Evolutionary conservation across 805 yeast species (phyloP).

Genomic region (Gaillardinia entomophila): DNA sequence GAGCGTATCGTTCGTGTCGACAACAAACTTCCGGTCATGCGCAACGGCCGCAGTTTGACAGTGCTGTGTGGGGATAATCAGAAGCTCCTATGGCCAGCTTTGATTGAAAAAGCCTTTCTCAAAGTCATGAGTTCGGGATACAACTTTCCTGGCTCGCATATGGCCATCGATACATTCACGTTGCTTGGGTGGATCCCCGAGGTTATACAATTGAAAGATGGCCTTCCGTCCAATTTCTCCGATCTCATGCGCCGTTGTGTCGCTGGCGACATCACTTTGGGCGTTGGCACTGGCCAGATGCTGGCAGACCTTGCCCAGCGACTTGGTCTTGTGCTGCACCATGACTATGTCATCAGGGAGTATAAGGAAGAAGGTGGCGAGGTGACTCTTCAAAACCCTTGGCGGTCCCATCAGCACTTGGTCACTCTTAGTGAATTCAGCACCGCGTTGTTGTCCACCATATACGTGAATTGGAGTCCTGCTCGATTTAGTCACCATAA

Average conservation of each 20-base stretch:
- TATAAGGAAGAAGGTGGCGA: slow-evolving; percentile 1
- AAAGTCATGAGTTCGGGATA: slow-evolving; percentile 55
- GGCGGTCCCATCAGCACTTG: slow-evolving; percentile 14
- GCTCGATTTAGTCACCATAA: slow-evolving; percentile 7
- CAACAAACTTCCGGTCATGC: slow-evolving; percentile 37
- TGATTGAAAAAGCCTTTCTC: slow-evolving; percentile 74
- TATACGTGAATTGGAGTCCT: slow-evolving; percentile 69
- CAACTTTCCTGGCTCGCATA: slow-evolving; percentile 67
- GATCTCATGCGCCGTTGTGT: slow-evolving; percentile 19
- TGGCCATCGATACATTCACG: slow-evolving; percentile 61
- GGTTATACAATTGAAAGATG: slow-evolving; percentile 33
- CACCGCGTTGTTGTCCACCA: slow-evolving; percentile 25
- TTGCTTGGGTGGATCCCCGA: slow-evolving; percentile 77
- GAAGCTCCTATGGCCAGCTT: slow-evolving; percentile 54
- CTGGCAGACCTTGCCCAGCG: slow-evolving; percentile 26
- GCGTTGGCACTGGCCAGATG: slow-evolving; percentile 61
- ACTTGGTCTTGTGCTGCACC: slow-evolving; percentile 45
- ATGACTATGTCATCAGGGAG: slow-evolving; percentile 60
- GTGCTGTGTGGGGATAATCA: too few relatives aligned
- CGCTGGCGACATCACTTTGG: slow-evolving; percentile 40
- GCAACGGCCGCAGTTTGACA: slow-evolving; percentile 16
- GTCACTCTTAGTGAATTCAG: not conserved
- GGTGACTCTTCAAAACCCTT: slow-evolving; percentile 27
- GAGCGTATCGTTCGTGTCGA: slow-evolving; percentile 43
- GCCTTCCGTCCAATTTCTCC: slow-evolving; percentile 15